phyloP scores from a whole-genome alignment of 2,329 filamentous ascomycete genomes.

The Aspergillus sp. region DNA sequence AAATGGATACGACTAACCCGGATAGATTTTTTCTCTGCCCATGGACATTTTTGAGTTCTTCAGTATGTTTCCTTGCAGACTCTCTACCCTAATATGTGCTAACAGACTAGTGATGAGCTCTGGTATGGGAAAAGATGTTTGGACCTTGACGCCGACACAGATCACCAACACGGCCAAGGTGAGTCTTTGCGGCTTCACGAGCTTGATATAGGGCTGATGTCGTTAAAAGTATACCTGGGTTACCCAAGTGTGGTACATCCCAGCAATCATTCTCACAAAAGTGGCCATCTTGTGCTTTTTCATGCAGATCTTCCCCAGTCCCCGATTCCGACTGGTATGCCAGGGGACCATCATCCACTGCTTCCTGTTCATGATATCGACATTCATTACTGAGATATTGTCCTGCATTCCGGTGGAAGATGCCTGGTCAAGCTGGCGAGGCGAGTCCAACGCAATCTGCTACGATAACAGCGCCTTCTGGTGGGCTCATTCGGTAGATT shows the following conservation, averaged over 20 bases:
- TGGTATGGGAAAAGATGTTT: constrained; percentile 1
- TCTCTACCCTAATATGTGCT: too few relatives aligned
- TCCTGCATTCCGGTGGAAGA: background rate
- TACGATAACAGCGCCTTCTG: background rate
- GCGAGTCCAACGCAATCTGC: background rate
- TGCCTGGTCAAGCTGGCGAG: background rate
- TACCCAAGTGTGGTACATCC: background rate
- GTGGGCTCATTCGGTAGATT: background rate
- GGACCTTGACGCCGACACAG: background rate
- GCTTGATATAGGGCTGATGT: background rate
- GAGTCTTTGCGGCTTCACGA: too few relatives aligned
- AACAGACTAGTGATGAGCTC: background rate
- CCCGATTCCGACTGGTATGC: background rate
- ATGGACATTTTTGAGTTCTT: constrained; percentile 2
- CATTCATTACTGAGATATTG: background rate
- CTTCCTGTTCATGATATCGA: constrained; percentile 1
- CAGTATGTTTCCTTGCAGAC: too few relatives aligned
- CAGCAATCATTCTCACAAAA: background rate
- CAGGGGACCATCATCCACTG: background rate
- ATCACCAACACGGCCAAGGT: background rate
- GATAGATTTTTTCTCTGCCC: background rate
- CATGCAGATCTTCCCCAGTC: background rate
- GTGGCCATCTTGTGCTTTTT: constrained; percentile 3
- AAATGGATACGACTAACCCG: too few relatives aligned
- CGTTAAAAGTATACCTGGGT: background rate